A percentile compares a stretch with the other conserved stretches of the same genome.
Conservation (phyloP, 495 filamentous ascomycete species). For the Aspergillus sclerotioniger region DNA sequence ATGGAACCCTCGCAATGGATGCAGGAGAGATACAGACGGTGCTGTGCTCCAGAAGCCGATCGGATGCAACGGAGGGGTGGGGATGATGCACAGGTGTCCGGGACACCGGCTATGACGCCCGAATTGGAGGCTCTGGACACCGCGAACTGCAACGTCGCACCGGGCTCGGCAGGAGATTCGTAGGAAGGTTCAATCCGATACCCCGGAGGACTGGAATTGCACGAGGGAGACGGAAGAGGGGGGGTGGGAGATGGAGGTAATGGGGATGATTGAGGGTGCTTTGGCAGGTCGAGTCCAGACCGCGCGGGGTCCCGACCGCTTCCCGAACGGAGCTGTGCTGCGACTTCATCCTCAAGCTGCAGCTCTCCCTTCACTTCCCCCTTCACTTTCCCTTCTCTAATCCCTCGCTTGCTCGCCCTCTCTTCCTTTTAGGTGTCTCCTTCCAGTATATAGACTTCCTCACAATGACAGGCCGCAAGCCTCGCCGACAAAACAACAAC, state of each 20-base stretch:
- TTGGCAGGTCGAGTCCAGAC: background rate
- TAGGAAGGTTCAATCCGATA: too few species aligned
- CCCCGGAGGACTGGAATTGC: too few species aligned
- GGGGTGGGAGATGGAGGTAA: background rate
- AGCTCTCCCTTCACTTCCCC: background rate
- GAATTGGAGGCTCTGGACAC: background rate
- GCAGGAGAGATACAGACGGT: background rate
- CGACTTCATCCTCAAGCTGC: background rate
- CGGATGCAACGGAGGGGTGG: background rate
- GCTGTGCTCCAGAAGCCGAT: background rate
- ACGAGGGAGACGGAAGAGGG: background rate
- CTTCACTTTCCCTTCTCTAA: slow-evolving; percentile 3
- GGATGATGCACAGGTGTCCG: background rate
- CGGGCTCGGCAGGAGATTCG: background rate
- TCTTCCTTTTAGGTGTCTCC: background rate
- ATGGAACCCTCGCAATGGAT: background rate
- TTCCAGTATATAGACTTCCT: background rate
- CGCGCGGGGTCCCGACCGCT: slow-evolving; percentile 20
- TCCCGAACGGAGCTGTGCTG: slow-evolving; percentile 14
- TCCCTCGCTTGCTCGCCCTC: slow-evolving; percentile 5
- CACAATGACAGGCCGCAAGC: slow-evolving; percentile 37
- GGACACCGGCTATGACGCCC: background rate
- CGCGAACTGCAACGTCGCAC: background rate
- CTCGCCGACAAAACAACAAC: slow-evolving; percentile 33
- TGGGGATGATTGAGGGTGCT: background rate